These are phyloP conservation scores for Ceratocystis destructans DNA, from an alignment of 2,329 filamentous ascomycete species.

Conservation along the genomic window DNA sequence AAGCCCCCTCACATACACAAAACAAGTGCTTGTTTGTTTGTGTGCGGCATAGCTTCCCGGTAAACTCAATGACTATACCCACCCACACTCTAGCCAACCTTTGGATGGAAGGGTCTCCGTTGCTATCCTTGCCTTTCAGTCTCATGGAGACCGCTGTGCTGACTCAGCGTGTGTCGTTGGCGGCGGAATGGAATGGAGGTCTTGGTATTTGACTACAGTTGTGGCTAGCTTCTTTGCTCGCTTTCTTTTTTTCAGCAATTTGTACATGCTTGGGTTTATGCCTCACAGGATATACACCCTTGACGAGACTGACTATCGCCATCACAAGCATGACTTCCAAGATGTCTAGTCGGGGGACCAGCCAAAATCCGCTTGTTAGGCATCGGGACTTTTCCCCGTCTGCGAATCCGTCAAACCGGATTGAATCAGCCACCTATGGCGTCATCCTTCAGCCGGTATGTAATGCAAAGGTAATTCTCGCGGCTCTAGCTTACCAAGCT, in stretches of 20 bases:
- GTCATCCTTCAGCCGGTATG: too few species aligned
- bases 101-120: background rate
- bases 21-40: background rate
- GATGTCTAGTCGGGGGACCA: background rate
- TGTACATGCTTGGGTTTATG: background rate
- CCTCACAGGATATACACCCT: background rate
- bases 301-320: background rate
- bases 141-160: background rate
- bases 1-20: background rate
- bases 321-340: background rate
- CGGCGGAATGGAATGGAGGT: background rate
- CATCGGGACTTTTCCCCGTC: background rate
- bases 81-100: background rate
- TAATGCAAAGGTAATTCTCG: too few species aligned
- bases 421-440: too few species aligned
- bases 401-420: too few species aligned
- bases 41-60: background rate
- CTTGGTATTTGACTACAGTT: background rate
- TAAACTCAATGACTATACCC: background rate
- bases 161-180: background rate
- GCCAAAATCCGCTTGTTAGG: background rate
- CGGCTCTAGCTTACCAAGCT: too few species aligned
- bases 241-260: background rate
- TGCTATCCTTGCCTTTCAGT: background rate
- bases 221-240: background rate